Percentiles rank a stretch among this genome's conserved stretches.
phyloP scores from a whole-genome alignment of 257 asterid genomes.

The Nicotiana benthamiana region DNA sequence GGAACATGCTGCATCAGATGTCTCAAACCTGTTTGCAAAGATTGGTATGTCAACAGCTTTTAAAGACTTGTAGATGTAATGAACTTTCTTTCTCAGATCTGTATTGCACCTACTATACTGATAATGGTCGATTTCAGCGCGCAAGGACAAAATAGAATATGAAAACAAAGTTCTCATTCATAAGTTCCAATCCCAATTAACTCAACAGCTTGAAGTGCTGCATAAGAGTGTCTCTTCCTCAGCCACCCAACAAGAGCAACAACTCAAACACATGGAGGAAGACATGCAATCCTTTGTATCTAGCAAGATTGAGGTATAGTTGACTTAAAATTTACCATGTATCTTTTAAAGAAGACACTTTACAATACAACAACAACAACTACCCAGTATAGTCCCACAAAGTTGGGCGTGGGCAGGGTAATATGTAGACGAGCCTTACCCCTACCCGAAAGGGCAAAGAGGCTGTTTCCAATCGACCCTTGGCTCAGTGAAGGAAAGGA shows the following conservation, averaged over 20 bases:
- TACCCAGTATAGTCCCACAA: no score
- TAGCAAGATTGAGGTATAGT: slow-evolving; percentile 68
- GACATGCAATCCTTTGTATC: slow-evolving; percentile 92
- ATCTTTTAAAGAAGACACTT: background rate
- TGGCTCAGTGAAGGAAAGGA: no score
- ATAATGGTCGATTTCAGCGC: slow-evolving; percentile 44
- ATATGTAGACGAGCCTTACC: no score
- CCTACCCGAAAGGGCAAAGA: no score
- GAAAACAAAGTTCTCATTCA: slow-evolving; percentile 74
- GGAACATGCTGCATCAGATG: slow-evolving; percentile 84
- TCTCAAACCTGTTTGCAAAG: slow-evolving; percentile 78
- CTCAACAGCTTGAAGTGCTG: slow-evolving; percentile 77
- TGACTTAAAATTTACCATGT: background rate
- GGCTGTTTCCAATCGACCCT: no score
- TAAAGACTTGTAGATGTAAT: background rate
- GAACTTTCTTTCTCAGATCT: background rate
- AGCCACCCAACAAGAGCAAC: slow-evolving; percentile 81
- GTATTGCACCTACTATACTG: background rate
- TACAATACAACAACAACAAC: no score
- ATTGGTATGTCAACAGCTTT: slow-evolving; percentile 49
- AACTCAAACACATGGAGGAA: slow-evolving; percentile 85
- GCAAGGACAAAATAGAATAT: slow-evolving; percentile 88
- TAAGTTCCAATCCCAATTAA: slow-evolving; percentile 73
- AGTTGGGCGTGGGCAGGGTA: no score
- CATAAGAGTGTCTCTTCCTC: slow-evolving; percentile 83